These are phyloP conservation scores for Bromus sterilis DNA, from an alignment of 176 grass and related monocot genomes.

Conservation along the genomic window DNA sequence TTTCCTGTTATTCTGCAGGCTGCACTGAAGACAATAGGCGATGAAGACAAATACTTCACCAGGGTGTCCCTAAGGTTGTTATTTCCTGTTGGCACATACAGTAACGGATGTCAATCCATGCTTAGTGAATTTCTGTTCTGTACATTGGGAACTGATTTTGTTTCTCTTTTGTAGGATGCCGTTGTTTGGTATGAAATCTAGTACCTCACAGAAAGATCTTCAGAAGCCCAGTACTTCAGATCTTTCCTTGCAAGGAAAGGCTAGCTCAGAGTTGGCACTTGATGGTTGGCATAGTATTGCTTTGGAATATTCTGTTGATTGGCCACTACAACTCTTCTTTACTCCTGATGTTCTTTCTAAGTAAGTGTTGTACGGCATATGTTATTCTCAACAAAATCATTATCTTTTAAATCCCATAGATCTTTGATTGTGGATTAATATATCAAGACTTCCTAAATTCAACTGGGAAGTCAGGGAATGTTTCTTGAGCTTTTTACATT, in stretches of 20 bases:
- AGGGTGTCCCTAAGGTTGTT: constrained; percentile 78
- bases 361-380: constrained; percentile 38
- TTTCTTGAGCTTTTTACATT: constrained; percentile 5
- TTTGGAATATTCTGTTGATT: constrained; percentile 86
- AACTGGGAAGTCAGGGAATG: background rate
- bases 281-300: constrained; percentile 95
- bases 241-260: constrained; percentile 51
- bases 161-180: constrained; percentile 55
- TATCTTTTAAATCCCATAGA: background rate
- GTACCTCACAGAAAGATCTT: constrained; percentile 52
- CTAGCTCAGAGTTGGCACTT: constrained; percentile 57
- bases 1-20: constrained; percentile 51
- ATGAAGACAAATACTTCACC: constrained; percentile 94
- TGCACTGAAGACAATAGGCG: constrained; percentile 84
- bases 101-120: constrained; percentile 6
- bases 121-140: background rate
- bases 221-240: constrained; percentile 45
- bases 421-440: background rate
- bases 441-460: background rate
- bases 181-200: constrained; percentile 64
- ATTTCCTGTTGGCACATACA: constrained; percentile 5
- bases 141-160: background rate
- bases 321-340: constrained; percentile 96
- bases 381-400: background rate
- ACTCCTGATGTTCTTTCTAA: constrained; percentile 96